Conservation (phyloP, 148 eudicot genomes). For the Bassia scoparia region DNA sequence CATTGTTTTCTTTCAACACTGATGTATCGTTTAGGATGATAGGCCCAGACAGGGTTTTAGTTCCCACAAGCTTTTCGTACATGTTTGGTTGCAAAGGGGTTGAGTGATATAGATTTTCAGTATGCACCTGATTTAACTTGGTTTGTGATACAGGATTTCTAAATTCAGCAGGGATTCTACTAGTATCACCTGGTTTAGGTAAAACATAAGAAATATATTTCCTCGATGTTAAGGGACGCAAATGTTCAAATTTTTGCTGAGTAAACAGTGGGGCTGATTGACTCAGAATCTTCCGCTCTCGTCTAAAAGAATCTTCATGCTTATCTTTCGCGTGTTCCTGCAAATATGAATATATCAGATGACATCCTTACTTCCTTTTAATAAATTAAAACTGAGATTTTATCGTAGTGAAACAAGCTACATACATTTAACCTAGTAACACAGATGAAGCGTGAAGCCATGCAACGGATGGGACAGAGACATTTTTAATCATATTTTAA, state of each 20-base stretch:
- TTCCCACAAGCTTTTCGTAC: slow-evolving; percentile 34
- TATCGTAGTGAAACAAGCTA: neutral
- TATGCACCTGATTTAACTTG: slow-evolving; percentile 32
- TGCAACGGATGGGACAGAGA: neutral
- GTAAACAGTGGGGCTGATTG: slow-evolving; percentile 80
- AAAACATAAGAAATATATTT: slow-evolving; percentile 61
- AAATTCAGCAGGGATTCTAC: slow-evolving; percentile 29
- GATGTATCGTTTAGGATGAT: slow-evolving; percentile 33
- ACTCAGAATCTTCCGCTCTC: slow-evolving; percentile 47
- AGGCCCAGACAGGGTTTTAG: slow-evolving; percentile 43
- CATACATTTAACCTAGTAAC: neutral
- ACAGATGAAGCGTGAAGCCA: neutral
- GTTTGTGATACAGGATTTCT: slow-evolving; percentile 33
- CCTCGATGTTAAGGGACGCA: slow-evolving; percentile 50
- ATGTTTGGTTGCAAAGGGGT: slow-evolving; percentile 42
- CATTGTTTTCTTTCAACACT: slow-evolving; percentile 59
- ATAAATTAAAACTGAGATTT: neutral
- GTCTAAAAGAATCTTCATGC: slow-evolving; percentile 32
- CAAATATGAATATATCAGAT: slow-evolving; percentile 14
- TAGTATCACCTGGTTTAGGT: slow-evolving; percentile 71
- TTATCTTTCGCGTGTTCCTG: slow-evolving; percentile 38
- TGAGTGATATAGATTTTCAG: slow-evolving; percentile 42
- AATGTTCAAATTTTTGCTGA: slow-evolving; percentile 52
- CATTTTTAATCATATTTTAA: neutral
- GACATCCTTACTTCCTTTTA: neutral